Base-by-base conservation (phyloP, 1,284 basidiomycete species). In the Apiotrichum brassicae region DNA sequence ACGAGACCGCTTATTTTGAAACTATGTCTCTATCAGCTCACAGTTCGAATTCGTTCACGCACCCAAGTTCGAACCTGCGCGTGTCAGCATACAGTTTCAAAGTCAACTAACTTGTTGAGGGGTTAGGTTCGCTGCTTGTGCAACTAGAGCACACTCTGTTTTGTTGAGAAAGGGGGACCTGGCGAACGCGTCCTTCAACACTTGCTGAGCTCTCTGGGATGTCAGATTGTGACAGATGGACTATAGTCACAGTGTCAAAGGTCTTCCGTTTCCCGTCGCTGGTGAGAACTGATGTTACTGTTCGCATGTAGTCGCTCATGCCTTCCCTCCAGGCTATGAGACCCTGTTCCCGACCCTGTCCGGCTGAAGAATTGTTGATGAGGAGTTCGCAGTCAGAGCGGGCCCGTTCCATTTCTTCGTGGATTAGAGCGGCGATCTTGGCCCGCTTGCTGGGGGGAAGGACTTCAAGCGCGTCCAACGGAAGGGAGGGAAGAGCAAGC, bases 31-130 rank as follows among this genome's bases (percentile, higher is more conserved):
- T n/a, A n/a, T n/a, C n/a, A n/a, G n/a, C n/a, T n/a, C n/a, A n/a
- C n/a, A n/a, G n/a, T n/a, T n/a, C n/a, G n/a, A n/a, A n/a, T n/a
- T n/a, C n/a, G 23, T 16, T 12, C 18, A 26, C 65, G 36, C 56
- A 68, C 66, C 66, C 66, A 68, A 30, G 64, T 66, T 28, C 66
- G 61, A 38, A 65, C 61, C 65, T 67, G 45, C 12, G n/a, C 7
- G 9, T 19, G 18, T 26, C 43, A 9, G 25, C 18, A 22, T 4
- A 12, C 5, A 24, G 5, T 19, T 40, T 23, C 46, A 33, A 42
- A 38, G 30, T 34, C 46, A 34, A 51, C 62, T 48, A 42, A 65
- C 66, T 51, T 68, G 66, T 33, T 59, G 54, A 44, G 56, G 51
- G 1, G 60, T 54, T 13, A 68, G 53, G 11, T 58, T 53, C 12